These are phyloP conservation scores for Eucommia ulmoides DNA, from an alignment of 257 asterid species.

Conservation along the genomic window DNA sequence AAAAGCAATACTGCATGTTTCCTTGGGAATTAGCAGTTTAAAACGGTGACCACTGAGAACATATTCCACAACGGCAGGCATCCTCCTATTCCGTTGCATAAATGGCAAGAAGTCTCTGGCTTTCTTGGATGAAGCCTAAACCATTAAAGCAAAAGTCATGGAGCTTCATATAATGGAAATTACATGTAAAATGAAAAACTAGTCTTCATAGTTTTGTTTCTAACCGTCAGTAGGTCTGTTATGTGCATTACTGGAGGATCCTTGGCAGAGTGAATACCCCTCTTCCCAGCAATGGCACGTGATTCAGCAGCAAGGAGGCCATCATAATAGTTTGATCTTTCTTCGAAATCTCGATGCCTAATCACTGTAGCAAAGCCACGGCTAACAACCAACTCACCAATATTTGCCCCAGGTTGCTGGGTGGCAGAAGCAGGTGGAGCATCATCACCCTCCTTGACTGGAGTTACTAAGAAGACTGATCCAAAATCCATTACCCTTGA, in stretches of 20 bases:
- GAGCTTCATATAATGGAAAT: background rate
- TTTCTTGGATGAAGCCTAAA: slow-evolving; percentile 68
- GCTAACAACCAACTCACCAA: slow-evolving; percentile 84
- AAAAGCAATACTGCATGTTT: slow-evolving; percentile 87
- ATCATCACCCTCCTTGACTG: slow-evolving; percentile 59
- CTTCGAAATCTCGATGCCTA: slow-evolving; percentile 97
- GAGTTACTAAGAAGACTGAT: slow-evolving; percentile 56
- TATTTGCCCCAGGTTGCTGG: slow-evolving; percentile 50
- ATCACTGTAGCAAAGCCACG: slow-evolving; percentile 91
- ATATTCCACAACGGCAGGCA: slow-evolving; percentile 87
- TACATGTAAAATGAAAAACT: background rate
- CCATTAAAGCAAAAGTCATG: slow-evolving; percentile 3
- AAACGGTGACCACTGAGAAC: slow-evolving; percentile 96
- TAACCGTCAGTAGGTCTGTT: slow-evolving; percentile 70
- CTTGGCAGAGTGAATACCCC: slow-evolving; percentile 80
- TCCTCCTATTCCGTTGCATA: slow-evolving; percentile 78
- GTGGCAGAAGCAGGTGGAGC: slow-evolving; percentile 28
- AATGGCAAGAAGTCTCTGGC: slow-evolving; percentile 86
- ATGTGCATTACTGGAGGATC: slow-evolving; percentile 83
- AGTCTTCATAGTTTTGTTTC: slow-evolving; percentile 14
- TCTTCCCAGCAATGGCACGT: slow-evolving; percentile 78
- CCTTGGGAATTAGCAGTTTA: slow-evolving; percentile 80
- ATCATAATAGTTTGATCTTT: slow-evolving; percentile 84
- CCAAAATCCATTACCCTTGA: slow-evolving; percentile 93
- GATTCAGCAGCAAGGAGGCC: slow-evolving; percentile 85